Percentiles rank a stretch among this genome's conserved stretches.
phyloP scores from a whole-genome alignment of 2,329 filamentous ascomycete genomes.

The Colletotrichum lentis region DNA sequence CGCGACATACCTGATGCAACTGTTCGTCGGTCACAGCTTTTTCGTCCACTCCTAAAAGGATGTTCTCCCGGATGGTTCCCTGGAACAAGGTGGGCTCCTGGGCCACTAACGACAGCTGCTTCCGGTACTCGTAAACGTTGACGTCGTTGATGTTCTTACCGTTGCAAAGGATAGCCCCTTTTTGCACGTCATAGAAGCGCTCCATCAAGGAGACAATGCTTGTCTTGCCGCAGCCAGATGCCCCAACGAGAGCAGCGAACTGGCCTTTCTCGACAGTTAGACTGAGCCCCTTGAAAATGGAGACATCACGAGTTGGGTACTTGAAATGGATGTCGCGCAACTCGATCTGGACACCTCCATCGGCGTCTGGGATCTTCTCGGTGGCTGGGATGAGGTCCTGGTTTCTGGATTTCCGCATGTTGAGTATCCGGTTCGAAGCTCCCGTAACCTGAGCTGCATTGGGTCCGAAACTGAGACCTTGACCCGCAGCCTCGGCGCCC shows the following conservation, averaged over 20 bases:
- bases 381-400: conserved; percentile 45
- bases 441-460: conserved; percentile 68
- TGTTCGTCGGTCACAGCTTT: conserved; percentile 60
- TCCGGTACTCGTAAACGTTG: conserved; percentile 69
- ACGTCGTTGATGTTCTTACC: conserved; percentile 66
- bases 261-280: conserved; percentile 73
- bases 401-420: conserved; percentile 56
- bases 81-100: conserved; percentile 79
- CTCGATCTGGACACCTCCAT: conserved; percentile 65
- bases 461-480: conserved; percentile 72
- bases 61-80: conserved; percentile 71
- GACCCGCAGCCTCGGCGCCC: conserved; percentile 71
- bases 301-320: conserved; percentile 65
- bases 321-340: conserved; percentile 65
- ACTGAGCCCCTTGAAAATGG: conserved; percentile 68
- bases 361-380: conserved; percentile 53
- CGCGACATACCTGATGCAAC: conserved; percentile 62
- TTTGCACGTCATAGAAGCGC: conserved; percentile 74
- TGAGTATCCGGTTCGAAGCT: conserved; percentile 67
- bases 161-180: conserved; percentile 72
- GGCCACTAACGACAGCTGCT: conserved; percentile 73
- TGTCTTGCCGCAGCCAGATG: conserved; percentile 76
- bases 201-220: conserved; percentile 73
- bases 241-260: conserved; percentile 75
- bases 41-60: conserved; percentile 69